phyloP scores from a whole-genome alignment of 257 asterid genomes.

The Marsdenia floribunda region DNA sequence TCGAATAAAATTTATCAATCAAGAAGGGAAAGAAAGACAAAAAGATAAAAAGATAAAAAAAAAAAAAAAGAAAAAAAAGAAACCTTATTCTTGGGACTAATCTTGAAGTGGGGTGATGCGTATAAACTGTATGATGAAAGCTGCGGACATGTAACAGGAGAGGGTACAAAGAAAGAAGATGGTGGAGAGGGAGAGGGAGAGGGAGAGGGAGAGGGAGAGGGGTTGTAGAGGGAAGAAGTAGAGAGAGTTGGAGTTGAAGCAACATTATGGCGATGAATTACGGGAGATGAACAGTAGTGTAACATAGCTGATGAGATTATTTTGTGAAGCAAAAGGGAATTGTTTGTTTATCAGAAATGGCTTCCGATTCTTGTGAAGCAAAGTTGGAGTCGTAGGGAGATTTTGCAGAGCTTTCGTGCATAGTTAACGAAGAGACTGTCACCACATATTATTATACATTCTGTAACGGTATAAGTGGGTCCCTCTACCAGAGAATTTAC shows the following conservation, averaged over 20 bases:
- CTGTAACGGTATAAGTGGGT: no score
- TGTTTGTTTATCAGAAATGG: neutral
- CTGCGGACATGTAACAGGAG: neutral
- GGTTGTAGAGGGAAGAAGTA: neutral
- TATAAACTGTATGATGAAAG: neutral
- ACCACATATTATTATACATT: conserved; percentile 3
- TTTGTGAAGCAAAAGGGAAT: neutral
- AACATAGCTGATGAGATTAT: conserved; percentile 16
- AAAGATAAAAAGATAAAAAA: no score
- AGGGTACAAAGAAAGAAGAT: conserved; percentile 4
- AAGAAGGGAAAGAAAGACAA: no score
- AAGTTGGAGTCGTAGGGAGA: neutral
- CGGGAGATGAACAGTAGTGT: conserved; percentile 18
- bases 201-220: conserved; percentile 1
- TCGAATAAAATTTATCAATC: neutral
- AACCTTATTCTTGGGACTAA: conserved; percentile 22
- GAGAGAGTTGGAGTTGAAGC: conserved; percentile 18
- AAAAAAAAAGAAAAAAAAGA: no score
- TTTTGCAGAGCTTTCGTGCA: neutral
- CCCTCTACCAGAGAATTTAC: no score
- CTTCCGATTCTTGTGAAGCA: neutral
- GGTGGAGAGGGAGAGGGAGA: conserved; percentile 4
- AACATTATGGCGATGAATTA: conserved; percentile 4
- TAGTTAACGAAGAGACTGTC: neutral
- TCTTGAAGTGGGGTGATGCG: conserved; percentile 9